These are phyloP conservation scores for Ambispora gerdemannii DNA, from an alignment of 192 early-diverging fungal species.

Conservation along the genomic window DNA sequence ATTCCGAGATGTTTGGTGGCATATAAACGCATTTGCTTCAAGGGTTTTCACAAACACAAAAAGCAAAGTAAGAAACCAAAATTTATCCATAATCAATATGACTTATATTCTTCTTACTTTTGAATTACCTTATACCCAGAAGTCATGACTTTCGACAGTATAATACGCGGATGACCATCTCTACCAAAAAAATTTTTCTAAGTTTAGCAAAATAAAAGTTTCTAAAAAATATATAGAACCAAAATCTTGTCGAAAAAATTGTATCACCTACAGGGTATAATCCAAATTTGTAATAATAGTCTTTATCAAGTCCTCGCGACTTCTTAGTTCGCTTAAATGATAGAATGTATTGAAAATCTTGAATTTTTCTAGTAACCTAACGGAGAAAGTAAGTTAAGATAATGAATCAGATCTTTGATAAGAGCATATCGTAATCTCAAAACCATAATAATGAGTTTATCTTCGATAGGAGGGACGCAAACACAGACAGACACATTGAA, in stretches of 20 bases:
- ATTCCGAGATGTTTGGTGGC: conserved; percentile 69
- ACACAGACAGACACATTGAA: too few relatives aligned
- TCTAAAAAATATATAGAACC: background rate
- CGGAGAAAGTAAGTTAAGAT: too few relatives aligned
- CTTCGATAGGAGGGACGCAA: too few relatives aligned
- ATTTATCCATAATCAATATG: too few relatives aligned
- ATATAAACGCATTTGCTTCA: conserved; percentile 63
- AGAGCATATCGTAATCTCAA: background rate
- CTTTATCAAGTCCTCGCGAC: conserved; percentile 75
- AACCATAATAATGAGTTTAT: background rate
- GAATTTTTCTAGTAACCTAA: conserved; percentile 66
- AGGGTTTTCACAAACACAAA: too few relatives aligned
- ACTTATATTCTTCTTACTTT: too few relatives aligned
- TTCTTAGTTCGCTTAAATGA: conserved; percentile 70
- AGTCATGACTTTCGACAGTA: conserved; percentile 82
- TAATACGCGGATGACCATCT: conserved; percentile 75
- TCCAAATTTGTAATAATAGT: conserved; percentile 70
- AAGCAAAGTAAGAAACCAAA: too few relatives aligned
- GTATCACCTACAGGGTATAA: conserved; percentile 54
- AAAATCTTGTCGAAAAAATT: background rate
- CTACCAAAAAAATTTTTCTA: conserved; percentile 32
- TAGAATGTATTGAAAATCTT: conserved; percentile 79
- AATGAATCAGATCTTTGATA: too few relatives aligned
- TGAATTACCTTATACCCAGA: conserved; percentile 69
- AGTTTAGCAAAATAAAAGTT: background rate